These are phyloP conservation scores for Cercophora sp. DNA, from an alignment of 495 filamentous ascomycete species.

Conservation along the genomic window DNA sequence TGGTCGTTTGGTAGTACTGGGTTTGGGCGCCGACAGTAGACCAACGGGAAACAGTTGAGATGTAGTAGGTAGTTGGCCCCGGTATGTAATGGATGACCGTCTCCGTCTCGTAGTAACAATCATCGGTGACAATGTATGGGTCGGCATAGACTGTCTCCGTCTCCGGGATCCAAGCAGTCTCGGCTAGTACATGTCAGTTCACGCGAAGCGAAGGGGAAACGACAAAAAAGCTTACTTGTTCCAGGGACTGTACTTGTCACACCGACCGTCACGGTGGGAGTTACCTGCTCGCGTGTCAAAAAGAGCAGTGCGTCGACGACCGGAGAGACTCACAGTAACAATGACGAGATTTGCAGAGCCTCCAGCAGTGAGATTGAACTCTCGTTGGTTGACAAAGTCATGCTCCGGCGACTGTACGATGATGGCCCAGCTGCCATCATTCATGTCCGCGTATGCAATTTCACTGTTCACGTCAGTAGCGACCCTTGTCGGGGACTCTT, in stretches of 20 bases:
- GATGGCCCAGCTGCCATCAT: slow-evolving; percentile 20
- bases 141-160: slow-evolving; percentile 17
- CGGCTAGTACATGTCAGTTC: slow-evolving; percentile 7
- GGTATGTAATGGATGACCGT: slow-evolving; percentile 22
- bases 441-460: slow-evolving; percentile 23
- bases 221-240: slow-evolving; percentile 14
- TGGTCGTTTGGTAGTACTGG: slow-evolving; percentile 23
- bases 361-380: slow-evolving; percentile 22
- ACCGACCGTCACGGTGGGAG: slow-evolving; percentile 19
- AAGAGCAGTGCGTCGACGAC: too few relatives aligned
- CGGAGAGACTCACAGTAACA: slow-evolving; percentile 19
- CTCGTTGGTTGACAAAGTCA: slow-evolving; percentile 22
- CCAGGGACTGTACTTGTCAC: slow-evolving; percentile 20
- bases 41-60: slow-evolving; percentile 18
- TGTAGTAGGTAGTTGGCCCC: slow-evolving; percentile 19
- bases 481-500: not conserved
- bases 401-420: slow-evolving; percentile 22
- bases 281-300: too few relatives aligned
- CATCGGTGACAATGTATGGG: slow-evolving; percentile 16
- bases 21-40: slow-evolving; percentile 20
- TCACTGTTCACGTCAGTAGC: slow-evolving; percentile 11
- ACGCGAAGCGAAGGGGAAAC: too few relatives aligned
- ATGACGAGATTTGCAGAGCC: slow-evolving; percentile 15
- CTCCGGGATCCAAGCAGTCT: slow-evolving; percentile 18
- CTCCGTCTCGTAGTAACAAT: slow-evolving; percentile 22